Conservation (phyloP, 345 rosid genomes). For the Sonneratia caseolaris region DNA sequence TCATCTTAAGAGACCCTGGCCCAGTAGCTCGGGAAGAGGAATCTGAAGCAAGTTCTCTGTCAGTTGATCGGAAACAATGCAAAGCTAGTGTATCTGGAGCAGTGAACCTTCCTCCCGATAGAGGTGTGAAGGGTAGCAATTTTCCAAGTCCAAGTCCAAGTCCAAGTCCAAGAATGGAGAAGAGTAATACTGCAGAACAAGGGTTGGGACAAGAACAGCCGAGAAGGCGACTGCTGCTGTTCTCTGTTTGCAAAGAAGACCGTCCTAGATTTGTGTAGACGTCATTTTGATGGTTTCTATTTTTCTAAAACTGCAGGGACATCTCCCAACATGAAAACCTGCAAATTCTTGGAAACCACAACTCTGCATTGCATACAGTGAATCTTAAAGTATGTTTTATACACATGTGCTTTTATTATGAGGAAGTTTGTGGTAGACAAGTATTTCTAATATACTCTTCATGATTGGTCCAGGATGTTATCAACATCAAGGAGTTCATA, state of each 20-base stretch:
- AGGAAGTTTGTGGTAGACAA: not conserved
- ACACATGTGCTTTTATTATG: not conserved
- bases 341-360: slow-evolving; percentile 45
- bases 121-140: slow-evolving; percentile 20
- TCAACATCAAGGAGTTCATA: slow-evolving; percentile 64
- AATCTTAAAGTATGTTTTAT: slow-evolving; percentile 53
- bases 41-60: slow-evolving; percentile 93
- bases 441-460: slow-evolving; percentile 4
- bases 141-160: slow-evolving; percentile 22
- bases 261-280: not conserved
- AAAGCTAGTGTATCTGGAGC: slow-evolving; percentile 49
- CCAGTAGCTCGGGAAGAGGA: slow-evolving; percentile 86
- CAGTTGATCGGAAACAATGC: slow-evolving; percentile 61
- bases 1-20: slow-evolving; percentile 82
- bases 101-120: slow-evolving; percentile 28
- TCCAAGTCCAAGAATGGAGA: slow-evolving; percentile 20
- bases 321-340: slow-evolving; percentile 46
- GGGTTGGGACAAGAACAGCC: slow-evolving; percentile 41
- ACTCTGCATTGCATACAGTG: slow-evolving; percentile 52
- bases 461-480: slow-evolving; percentile 42
- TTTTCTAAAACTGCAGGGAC: slow-evolving; percentile 47
- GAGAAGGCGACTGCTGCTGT: slow-evolving; percentile 39
- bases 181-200: slow-evolving; percentile 30
- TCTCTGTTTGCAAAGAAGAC: slow-evolving; percentile 2
- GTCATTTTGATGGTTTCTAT: slow-evolving; percentile 7